phyloP scores from a whole-genome alignment of 306 rosid species.

The Sphenostylis stenocarpa region DNA sequence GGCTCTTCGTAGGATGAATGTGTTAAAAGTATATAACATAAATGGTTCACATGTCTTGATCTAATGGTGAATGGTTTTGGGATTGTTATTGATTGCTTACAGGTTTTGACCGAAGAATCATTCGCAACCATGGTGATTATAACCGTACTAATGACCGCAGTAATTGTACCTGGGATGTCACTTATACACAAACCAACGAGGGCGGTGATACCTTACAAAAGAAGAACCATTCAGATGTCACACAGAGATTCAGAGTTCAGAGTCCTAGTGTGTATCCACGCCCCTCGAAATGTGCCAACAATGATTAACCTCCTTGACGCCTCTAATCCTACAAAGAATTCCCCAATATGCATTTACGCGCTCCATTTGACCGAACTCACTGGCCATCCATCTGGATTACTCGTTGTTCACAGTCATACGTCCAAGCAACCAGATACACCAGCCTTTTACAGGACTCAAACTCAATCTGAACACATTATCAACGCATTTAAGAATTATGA shows the following conservation, averaged over 20 bases:
- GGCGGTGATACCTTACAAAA: slow-evolving; percentile 59
- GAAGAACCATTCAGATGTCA: slow-evolving; percentile 64
- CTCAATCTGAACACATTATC: slow-evolving; percentile 80
- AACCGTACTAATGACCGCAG: slow-evolving; percentile 65
- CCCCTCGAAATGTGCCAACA: slow-evolving; percentile 80
- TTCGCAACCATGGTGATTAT: slow-evolving; percentile 77
- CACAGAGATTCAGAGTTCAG: slow-evolving; percentile 64
- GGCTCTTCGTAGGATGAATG: background rate
- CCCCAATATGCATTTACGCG: slow-evolving; percentile 78
- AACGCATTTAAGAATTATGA: slow-evolving; percentile 79
- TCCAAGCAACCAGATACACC: slow-evolving; percentile 45
- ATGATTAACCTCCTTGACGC: slow-evolving; percentile 82
- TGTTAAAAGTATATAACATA: background rate
- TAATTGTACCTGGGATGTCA: slow-evolving; percentile 68
- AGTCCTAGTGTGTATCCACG: slow-evolving; percentile 68
- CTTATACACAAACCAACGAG: slow-evolving; percentile 59
- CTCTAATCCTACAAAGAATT: slow-evolving; percentile 64
- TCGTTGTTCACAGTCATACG: slow-evolving; percentile 55
- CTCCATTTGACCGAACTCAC: slow-evolving; percentile 81
- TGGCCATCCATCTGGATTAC: slow-evolving; percentile 82
- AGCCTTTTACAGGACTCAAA: slow-evolving; percentile 58
- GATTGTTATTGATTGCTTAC: slow-evolving; percentile 4
- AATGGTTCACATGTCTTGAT: background rate
- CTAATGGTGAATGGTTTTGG: background rate
- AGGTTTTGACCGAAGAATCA: slow-evolving; percentile 68